These are phyloP conservation scores for Penicillium frequentans DNA, from an alignment of 2,329 filamentous ascomycete genomes.

Conservation along the genomic window DNA sequence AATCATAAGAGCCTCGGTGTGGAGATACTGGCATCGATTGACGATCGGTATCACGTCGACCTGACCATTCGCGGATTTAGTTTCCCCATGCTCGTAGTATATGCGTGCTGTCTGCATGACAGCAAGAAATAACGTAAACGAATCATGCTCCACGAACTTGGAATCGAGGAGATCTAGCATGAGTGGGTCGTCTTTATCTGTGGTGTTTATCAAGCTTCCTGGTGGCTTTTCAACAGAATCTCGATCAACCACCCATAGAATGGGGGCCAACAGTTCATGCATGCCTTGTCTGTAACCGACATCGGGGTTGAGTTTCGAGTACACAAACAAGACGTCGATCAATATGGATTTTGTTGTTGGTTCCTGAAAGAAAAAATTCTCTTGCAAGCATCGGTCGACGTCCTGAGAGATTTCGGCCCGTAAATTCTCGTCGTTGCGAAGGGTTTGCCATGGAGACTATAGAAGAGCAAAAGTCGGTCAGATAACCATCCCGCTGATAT, in stretches of 20 bases:
- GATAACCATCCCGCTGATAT: conserved; percentile 18
- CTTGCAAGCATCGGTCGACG: conserved; percentile 85
- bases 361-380: conserved; percentile 86
- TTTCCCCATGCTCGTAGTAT: conserved; percentile 75
- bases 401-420: conserved; percentile 91
- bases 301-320: conserved; percentile 86
- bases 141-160: conserved; percentile 81
- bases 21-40: conserved; percentile 79
- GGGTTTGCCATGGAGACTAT: conserved; percentile 87
- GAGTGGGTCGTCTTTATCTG: conserved; percentile 45
- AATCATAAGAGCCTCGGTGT: conserved; percentile 74
- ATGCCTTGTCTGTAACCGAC: conserved; percentile 96
- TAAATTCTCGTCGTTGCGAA: conserved; percentile 79
- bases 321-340: conserved; percentile 87
- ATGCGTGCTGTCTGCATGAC: conserved; percentile 84
- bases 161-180: conserved; percentile 70
- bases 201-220: conserved; percentile 6
- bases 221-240: conserved; percentile 67
- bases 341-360: conserved; percentile 76
- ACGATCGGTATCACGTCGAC: conserved; percentile 70
- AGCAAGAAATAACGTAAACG: conserved; percentile 79
- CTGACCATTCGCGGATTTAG: conserved; percentile 44
- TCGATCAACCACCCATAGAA: conserved; percentile 78
- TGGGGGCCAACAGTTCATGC: conserved; percentile 91
- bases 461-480: conserved; percentile 22